A percentile compares a stretch with the other conserved stretches of the same genome.
Evolutionary conservation across 768 basidiomycete genomes (phyloP).

Genomic region (Psilocybe tampanensis): DNA sequence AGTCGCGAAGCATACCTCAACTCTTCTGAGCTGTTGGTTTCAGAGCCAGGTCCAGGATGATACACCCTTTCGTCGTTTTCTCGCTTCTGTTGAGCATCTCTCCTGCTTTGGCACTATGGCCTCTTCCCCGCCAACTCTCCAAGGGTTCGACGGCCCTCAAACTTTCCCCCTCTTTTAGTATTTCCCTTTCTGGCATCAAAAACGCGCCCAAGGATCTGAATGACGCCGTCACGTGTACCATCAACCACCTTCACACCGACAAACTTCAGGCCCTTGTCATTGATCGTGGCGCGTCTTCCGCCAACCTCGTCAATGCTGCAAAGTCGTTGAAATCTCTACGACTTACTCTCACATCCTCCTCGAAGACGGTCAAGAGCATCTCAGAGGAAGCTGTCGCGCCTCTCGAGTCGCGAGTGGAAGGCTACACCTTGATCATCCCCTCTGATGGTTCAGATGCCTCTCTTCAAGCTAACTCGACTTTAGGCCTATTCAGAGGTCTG

Average conservation of each 20-base stretch:
- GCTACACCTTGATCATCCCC: constrained; percentile 61
- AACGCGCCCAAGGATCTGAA: constrained; percentile 56
- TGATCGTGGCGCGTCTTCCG: constrained; percentile 60
- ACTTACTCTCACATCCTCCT: constrained; percentile 38
- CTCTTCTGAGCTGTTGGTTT: not conserved
- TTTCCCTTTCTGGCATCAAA: constrained; percentile 44
- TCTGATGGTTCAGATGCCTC: constrained; percentile 55
- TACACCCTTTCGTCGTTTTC: constrained; percentile 10
- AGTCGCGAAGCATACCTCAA: not conserved
- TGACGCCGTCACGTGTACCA: constrained; percentile 54
- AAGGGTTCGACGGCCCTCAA: constrained; percentile 41
- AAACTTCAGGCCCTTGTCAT: constrained; percentile 60
- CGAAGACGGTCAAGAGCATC: constrained; percentile 45
- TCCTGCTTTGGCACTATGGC: constrained; percentile 37
- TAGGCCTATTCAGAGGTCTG: constrained; percentile 73
- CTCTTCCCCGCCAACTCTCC: constrained; percentile 41
- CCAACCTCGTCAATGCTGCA: constrained; percentile 39
- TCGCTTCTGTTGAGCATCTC: constrained; percentile 23
- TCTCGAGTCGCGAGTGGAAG: constrained; percentile 58
- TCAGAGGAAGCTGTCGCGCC: constrained; percentile 53
- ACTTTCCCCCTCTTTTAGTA: constrained; percentile 36
- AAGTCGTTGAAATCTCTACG: constrained; percentile 44
- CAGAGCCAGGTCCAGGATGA: constrained; percentile 9
- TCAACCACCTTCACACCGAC: constrained; percentile 47
- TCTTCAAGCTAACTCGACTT: constrained; percentile 61